A percentile compares a stretch with the other conserved stretches of the same genome.
phyloP scores from a whole-genome alignment of 129 eudicot genomes.

The Artemisia annua region DNA sequence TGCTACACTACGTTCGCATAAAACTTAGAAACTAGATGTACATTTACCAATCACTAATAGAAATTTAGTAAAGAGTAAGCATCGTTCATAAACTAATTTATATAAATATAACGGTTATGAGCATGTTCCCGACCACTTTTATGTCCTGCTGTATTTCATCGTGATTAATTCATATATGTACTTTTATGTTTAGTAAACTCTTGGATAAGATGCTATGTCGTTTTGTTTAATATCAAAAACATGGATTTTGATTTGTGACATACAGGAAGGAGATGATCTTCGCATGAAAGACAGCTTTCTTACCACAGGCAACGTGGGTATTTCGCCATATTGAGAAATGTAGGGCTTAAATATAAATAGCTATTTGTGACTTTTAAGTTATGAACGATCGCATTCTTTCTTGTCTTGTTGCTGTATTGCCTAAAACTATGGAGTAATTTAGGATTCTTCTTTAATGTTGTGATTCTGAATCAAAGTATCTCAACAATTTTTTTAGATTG shows the following conservation, averaged over 20 bases:
- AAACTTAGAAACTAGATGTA: too few species aligned
- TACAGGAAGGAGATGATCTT: conserved; percentile 28
- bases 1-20: too few species aligned
- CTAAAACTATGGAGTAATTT: conserved; percentile 3
- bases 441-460: conserved; percentile 14
- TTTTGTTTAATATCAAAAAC: too few species aligned
- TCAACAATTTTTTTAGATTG: background rate
- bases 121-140: too few species aligned
- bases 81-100: too few species aligned
- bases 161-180: too few species aligned
- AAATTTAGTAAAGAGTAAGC: too few species aligned
- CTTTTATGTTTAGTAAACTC: too few species aligned
- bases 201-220: too few species aligned
- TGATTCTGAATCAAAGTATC: conserved; percentile 13
- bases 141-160: too few species aligned
- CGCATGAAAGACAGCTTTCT: conserved; percentile 23
- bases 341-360: background rate
- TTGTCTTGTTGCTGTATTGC: background rate
- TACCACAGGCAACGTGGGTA: conserved; percentile 16
- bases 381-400: background rate
- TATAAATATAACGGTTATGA: too few species aligned
- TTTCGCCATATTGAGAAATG: conserved; percentile 28
- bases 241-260: background rate
- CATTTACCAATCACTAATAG: too few species aligned
- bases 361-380: conserved; percentile 9